These are phyloP conservation scores for Juglanconis juglandina DNA, from an alignment of 2,329 filamentous ascomycete species.

Conservation along the genomic window DNA sequence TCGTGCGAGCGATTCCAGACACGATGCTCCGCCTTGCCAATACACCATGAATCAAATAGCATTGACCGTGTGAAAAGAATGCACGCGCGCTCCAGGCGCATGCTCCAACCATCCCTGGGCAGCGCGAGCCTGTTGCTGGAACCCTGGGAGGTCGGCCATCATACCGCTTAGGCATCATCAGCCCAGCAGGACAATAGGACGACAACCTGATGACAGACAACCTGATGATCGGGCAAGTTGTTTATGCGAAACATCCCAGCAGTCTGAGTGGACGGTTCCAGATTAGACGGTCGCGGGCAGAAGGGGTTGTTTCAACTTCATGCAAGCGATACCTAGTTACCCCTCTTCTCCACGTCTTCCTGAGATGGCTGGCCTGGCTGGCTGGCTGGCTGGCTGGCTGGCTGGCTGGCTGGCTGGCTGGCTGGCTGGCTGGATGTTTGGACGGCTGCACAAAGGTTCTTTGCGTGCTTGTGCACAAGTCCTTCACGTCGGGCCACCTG, in stretches of 20 bases:
- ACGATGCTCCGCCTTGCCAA: background rate
- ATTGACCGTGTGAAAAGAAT: background rate
- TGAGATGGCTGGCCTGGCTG: background rate
- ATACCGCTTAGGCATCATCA: background rate
- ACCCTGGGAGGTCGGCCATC: too few species aligned
- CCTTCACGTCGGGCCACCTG: too few species aligned
- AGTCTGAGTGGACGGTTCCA: slow-evolving; percentile 10
- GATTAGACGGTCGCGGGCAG: background rate
- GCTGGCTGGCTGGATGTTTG: too few species aligned
- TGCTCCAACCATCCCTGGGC: background rate
- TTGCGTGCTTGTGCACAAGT: too few species aligned
- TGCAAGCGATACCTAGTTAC: background rate
- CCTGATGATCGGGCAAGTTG: slow-evolving; percentile 12
- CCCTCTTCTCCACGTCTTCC: background rate
- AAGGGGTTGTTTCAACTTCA: slow-evolving; percentile 14
- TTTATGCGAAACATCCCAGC: slow-evolving; percentile 15
- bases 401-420: background rate
- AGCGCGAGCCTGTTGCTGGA: too few species aligned
- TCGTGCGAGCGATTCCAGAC: background rate
- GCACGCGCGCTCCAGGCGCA: background rate
- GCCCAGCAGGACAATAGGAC: background rate
- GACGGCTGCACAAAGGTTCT: too few species aligned
- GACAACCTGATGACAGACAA: background rate
- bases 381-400: background rate
- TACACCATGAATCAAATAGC: background rate